Percentiles rank a stretch among this genome's conserved stretches.
These are phyloP conservation scores for Exophiala viscosa DNA, from an alignment of 2,329 filamentous ascomycete species.

Conservation along the genomic window DNA sequence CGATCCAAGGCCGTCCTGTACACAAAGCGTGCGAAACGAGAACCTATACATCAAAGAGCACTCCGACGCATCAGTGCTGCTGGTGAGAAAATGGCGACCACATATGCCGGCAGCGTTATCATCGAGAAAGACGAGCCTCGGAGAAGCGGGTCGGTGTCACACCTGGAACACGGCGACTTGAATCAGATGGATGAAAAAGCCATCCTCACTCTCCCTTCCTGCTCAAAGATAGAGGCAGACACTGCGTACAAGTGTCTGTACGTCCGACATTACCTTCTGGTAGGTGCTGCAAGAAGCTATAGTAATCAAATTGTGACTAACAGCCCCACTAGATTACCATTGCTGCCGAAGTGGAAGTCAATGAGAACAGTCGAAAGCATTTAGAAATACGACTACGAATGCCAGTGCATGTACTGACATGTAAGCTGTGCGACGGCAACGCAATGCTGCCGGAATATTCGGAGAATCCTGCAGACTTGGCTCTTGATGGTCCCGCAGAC, in stretches of 20 bases:
- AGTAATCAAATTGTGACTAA: not conserved
- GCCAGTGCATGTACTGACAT: constrained; percentile 4
- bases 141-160: constrained; percentile 4
- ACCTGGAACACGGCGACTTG: not conserved
- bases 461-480: not conserved
- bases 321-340: not conserved
- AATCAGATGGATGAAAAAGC: constrained; percentile 2
- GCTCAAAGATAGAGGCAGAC: constrained; percentile 5
- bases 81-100: constrained; percentile 6
- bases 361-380: constrained; percentile 3
- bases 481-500: not conserved
- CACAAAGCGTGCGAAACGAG: constrained; percentile 7
- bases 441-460: constrained; percentile 7
- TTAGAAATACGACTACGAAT: constrained; percentile 6
- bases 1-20: constrained; percentile 4
- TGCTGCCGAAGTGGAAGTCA: constrained; percentile 1
- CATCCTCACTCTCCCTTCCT: not conserved
- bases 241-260: constrained; percentile 9
- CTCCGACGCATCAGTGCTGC: constrained; percentile 5
- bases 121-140: constrained; percentile 4
- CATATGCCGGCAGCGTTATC: not conserved
- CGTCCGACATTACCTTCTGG: constrained; percentile 4
- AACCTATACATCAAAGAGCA: constrained; percentile 5
- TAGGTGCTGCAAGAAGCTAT: not conserved
- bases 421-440: constrained; percentile 3